Conservation (phyloP, 2,329 filamentous ascomycete genomes). For the Sarocladium oryzae region DNA sequence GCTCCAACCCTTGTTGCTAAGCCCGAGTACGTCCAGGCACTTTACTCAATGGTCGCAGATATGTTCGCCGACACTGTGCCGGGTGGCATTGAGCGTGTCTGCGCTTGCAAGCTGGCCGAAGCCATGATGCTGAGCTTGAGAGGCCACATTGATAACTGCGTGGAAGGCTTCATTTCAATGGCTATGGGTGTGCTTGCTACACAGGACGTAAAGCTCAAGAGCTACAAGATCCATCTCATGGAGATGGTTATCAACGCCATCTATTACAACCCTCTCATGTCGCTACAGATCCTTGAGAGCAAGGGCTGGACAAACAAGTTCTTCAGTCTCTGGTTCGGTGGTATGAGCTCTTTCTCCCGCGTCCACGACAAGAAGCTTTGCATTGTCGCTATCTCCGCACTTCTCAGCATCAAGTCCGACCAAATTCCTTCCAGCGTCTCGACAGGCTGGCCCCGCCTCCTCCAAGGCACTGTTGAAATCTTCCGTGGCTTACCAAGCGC, state of each 20-base stretch:
- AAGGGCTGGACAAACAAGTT: conserved; percentile 98
- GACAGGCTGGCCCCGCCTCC: conserved; percentile 86
- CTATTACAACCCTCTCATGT: conserved; percentile 88
- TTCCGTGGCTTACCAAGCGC: conserved; percentile 89
- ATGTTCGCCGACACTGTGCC: conserved; percentile 93
- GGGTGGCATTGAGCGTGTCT: conserved; percentile 89
- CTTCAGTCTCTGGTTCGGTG: conserved; percentile 97
- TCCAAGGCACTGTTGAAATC: conserved; percentile 80
- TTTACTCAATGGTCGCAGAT: conserved; percentile 89
- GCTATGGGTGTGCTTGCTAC: conserved; percentile 76
- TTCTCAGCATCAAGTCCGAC: conserved; percentile 71
- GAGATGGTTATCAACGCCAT: conserved; percentile 98
- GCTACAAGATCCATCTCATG: conserved; percentile 92
- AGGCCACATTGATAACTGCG: conserved; percentile 79
- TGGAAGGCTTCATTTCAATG: conserved; percentile 82
- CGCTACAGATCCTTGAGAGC: conserved; percentile 79
- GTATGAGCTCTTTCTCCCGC: conserved; percentile 84
- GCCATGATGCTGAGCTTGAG: conserved; percentile 94
- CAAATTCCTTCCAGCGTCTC: conserved; percentile 90
- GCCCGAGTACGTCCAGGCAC: conserved; percentile 76
- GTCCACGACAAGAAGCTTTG: conserved; percentile 99
- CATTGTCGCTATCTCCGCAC: conserved; percentile 83
- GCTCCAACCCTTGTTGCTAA: conserved; percentile 74
- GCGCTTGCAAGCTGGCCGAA: conserved; percentile 94
- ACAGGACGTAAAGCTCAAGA: conserved; percentile 79